These are phyloP conservation scores for Silene latifolia DNA, from an alignment of 148 eudicot species.

Conservation along the genomic window DNA sequence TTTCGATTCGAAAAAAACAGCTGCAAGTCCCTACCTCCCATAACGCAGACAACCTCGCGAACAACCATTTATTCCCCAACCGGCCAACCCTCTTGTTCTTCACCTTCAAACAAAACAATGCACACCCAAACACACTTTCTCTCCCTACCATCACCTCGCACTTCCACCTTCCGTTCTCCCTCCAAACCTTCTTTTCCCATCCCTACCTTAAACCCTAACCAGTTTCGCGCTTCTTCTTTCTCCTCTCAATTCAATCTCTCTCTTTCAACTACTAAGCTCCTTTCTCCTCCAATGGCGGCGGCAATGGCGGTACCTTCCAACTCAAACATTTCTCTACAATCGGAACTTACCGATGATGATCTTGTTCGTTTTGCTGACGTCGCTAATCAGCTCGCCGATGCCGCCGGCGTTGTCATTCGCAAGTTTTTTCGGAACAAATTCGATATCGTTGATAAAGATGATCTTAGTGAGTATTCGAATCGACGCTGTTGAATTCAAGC, in stretches of 20 bases:
- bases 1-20: too few relatives aligned
- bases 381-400: conserved; percentile 68
- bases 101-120: background rate
- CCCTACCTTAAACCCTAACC: background rate
- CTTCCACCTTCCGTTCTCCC: background rate
- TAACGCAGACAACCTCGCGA: too few relatives aligned
- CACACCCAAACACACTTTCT: background rate
- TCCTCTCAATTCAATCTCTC: conserved; percentile 12
- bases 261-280: conserved; percentile 7
- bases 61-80: too few relatives aligned
- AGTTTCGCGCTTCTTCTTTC: conserved; percentile 2
- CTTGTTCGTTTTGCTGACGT: conserved; percentile 47
- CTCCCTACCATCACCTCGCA: background rate
- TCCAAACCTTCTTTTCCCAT: conserved; percentile 9
- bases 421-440: conserved; percentile 70
- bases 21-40: too few relatives aligned
- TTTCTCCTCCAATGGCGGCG: conserved; percentile 16
- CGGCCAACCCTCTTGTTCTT: too few relatives aligned
- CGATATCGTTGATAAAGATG: conserved; percentile 72
- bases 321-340: conserved; percentile 21
- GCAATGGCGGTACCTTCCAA: conserved; percentile 4
- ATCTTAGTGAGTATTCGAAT: conserved; percentile 45
- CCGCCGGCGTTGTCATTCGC: conserved; percentile 78
- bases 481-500: background rate
- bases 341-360: conserved; percentile 27